Conservation (phyloP, 108 stramenopile genomes). For the Cyclotella kingstonii region DNA sequence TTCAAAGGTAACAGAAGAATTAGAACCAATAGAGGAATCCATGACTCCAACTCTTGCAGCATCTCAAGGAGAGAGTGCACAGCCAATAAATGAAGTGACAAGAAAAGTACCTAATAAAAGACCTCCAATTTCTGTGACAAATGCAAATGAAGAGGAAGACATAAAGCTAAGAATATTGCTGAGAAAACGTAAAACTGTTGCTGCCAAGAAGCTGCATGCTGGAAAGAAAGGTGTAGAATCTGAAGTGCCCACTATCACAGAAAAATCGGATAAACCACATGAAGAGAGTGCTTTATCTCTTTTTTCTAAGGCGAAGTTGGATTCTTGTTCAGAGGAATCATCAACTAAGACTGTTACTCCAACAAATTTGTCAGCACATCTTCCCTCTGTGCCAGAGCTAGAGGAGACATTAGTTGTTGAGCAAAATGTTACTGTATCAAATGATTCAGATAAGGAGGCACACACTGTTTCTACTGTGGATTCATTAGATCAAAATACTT, state of each 20-base stretch:
- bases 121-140: background rate
- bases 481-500: slow-evolving; percentile 7
- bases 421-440: background rate
- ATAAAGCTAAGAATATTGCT: slow-evolving; percentile 36
- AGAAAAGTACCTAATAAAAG: background rate
- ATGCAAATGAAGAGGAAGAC: slow-evolving; percentile 32
- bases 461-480: background rate
- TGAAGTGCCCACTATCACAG: slow-evolving; percentile 1
- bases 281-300: background rate
- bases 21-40: too few relatives aligned
- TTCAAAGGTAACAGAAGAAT: too few relatives aligned
- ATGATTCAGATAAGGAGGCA: background rate
- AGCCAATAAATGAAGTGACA: slow-evolving; percentile 5
- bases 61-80: background rate
- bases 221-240: slow-evolving; percentile 19
- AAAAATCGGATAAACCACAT: background rate
- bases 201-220: slow-evolving; percentile 22
- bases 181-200: slow-evolving; percentile 29
- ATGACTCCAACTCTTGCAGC: too few relatives aligned
- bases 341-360: background rate
- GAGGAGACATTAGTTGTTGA: background rate
- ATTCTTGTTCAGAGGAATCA: background rate
- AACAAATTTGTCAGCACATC: slow-evolving; percentile 7
- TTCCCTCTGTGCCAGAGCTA: slow-evolving; percentile 25
- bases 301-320: background rate